phyloP scores from a whole-genome alignment of 1,284 basidiomycete species.

The Cystobasidium sp. region DNA sequence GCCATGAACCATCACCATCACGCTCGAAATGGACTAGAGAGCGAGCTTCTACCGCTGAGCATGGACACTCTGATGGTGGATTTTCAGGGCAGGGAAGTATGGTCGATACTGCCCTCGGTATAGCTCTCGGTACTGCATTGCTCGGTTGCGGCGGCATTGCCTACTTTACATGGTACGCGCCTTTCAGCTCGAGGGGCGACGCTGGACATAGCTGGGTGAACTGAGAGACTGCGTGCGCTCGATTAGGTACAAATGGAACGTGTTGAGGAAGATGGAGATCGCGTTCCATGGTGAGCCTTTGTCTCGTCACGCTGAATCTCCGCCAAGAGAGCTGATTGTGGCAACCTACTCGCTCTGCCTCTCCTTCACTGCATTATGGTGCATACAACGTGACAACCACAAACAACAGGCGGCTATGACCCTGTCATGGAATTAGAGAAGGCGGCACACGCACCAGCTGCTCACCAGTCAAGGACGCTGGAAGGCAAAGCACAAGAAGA shows the following conservation, averaged over 20 bases:
- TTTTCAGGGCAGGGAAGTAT: slow-evolving; percentile 11
- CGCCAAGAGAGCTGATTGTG: slow-evolving; percentile 9
- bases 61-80: neutral
- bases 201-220: neutral
- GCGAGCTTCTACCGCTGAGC: slow-evolving; percentile 20
- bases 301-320: neutral
- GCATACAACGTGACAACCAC: too few species aligned
- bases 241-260: slow-evolving; percentile 52
- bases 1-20: slow-evolving; percentile 4
- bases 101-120: slow-evolving; percentile 37
- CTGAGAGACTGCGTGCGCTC: neutral
- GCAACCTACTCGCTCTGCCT: neutral
- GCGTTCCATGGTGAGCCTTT: slow-evolving; percentile 46
- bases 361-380: neutral
- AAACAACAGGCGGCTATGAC: slow-evolving; percentile 49
- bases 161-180: slow-evolving; percentile 31
- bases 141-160: slow-evolving; percentile 41
- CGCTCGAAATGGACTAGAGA: slow-evolving; percentile 15
- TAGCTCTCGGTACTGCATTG: slow-evolving; percentile 33
- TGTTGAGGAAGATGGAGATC: slow-evolving; percentile 51
- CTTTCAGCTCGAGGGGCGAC: too few species aligned
- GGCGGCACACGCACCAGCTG: slow-evolving; percentile 29
- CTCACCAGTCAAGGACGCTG: slow-evolving; percentile 29
- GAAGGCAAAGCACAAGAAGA: slow-evolving; percentile 19
- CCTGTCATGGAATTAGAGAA: slow-evolving; percentile 51